Conservation (phyloP, 768 basidiomycete genomes). For the Rubroboletus pulcherrimus region DNA sequence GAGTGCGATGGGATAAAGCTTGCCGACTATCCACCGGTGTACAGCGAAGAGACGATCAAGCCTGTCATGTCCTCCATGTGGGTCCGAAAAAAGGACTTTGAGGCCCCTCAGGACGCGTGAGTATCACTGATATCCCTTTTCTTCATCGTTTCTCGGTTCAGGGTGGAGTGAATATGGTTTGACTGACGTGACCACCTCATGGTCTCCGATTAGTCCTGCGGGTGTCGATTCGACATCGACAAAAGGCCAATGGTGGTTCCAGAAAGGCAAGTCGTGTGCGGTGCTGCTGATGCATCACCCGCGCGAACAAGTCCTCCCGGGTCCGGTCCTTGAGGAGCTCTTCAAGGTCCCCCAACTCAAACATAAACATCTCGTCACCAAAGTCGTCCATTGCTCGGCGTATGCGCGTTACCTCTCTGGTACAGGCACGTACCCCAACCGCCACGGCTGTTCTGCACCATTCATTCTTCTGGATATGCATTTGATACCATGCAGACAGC, state of each 20-base stretch:
- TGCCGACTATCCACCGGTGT: conserved; percentile 14
- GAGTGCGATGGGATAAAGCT: conserved; percentile 15
- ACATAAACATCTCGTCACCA: neutral
- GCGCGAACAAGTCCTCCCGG: neutral
- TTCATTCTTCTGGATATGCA: neutral
- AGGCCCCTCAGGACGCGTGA: conserved; percentile 7
- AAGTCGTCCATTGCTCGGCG: neutral
- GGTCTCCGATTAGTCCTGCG: neutral
- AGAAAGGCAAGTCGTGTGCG: neutral
- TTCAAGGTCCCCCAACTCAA: neutral
- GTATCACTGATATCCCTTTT: neutral
- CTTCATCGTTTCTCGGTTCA: neutral
- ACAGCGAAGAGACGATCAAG: neutral
- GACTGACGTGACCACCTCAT: neutral
- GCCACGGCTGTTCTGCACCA: neutral
- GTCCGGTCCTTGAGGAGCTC: neutral
- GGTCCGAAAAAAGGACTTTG: conserved; percentile 13
- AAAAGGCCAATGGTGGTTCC: neutral
- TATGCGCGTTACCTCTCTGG: neutral
- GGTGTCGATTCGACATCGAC: neutral
- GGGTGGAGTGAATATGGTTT: neutral
- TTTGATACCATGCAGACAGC: neutral
- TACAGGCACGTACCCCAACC: neutral
- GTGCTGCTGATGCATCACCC: neutral
- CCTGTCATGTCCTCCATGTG: neutral